These are phyloP conservation scores for Carallia brachiata DNA, from an alignment of 345 rosid genomes.

Conservation along the genomic window DNA sequence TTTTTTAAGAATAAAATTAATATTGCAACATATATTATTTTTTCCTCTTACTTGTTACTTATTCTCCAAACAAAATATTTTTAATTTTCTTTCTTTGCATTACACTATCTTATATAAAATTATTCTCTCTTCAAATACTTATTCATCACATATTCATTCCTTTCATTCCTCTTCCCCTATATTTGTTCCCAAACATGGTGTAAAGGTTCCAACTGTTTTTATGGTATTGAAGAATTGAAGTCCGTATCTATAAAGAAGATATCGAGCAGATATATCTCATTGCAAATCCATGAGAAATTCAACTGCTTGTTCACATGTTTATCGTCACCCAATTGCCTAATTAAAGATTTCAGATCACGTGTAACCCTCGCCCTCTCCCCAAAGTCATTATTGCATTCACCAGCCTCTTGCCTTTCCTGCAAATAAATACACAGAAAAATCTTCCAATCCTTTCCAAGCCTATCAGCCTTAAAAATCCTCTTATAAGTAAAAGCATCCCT, in stretches of 20 bases:
- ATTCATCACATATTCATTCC: no score
- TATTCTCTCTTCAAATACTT: no score
- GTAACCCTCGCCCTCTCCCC: neutral
- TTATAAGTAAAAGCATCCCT: constrained; percentile 9
- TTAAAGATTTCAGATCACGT: constrained; percentile 6
- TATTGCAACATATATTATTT: no score
- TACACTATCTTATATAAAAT: no score
- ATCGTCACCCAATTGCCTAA: constrained; percentile 9
- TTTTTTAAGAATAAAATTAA: no score
- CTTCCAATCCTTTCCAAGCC: constrained; percentile 6
- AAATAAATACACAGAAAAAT: constrained; percentile 3
- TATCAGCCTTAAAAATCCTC: constrained; percentile 1
- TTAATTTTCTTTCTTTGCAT: no score
- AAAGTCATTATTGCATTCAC: constrained; percentile 37
- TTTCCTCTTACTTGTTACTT: no score
- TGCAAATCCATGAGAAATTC: constrained; percentile 34
- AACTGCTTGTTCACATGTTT: constrained; percentile 44
- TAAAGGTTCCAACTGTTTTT: neutral
- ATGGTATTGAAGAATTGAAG: neutral
- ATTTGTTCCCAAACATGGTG: no score
- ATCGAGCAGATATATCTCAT: constrained; percentile 1
- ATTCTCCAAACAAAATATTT: no score
- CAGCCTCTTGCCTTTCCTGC: constrained; percentile 35
- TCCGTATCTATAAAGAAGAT: neutral
- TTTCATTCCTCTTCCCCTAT: no score